Evolutionary conservation across 371 early-diverging fungal genomes (phyloP), one percentile per base, ranked within the genome.

Genomic region (Mucor circinelloides): DNA sequence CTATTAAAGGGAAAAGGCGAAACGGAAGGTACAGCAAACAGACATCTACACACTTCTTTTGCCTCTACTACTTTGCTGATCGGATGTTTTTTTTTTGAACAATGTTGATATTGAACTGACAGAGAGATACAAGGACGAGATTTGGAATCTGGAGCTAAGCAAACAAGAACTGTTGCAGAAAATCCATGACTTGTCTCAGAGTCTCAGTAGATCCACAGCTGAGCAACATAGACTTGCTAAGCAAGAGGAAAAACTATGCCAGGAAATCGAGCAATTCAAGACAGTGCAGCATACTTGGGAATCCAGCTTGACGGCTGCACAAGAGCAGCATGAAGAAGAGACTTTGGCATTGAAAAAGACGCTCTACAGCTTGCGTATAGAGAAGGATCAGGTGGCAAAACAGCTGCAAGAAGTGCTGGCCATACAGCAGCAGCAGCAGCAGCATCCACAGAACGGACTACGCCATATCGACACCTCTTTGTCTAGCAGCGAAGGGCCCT

Each of bases 101-200:
- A 25, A 65, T 46, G 30, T 25, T 23, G 28, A 65, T 25, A 28
- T 28, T 36, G 28, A 63, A 17, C 36, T 52, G 31, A 21, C 50
- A 69, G 72, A 72, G 46, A 44, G 57, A 52, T 64, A 68, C 42
- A 72, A 64, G 27, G 69, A 72, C 30, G 69, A 72, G 21, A 64
- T 63, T 15, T 72, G 72, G 72, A 64, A 64, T 17, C 46, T 72
- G 13, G 72, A 72, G 36, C 17, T 72, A 17, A 34, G 46, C 19
- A 72, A 72, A 1, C 69, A 72, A 60, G 72, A 72, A n/a, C 28
- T 69, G 12, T 13, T 40, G 13, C 69, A 69, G 31, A 50, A 52
- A 27, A 42, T 69, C 3, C 12, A 69, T 4, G 54, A 64, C 2
- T 13, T 69, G 2, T 17, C 58, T 2, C 58, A 58, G 2, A 1